phyloP scores from a whole-genome alignment of 2,329 filamentous ascomycete genomes.

The Aureobasidium melanogenum region DNA sequence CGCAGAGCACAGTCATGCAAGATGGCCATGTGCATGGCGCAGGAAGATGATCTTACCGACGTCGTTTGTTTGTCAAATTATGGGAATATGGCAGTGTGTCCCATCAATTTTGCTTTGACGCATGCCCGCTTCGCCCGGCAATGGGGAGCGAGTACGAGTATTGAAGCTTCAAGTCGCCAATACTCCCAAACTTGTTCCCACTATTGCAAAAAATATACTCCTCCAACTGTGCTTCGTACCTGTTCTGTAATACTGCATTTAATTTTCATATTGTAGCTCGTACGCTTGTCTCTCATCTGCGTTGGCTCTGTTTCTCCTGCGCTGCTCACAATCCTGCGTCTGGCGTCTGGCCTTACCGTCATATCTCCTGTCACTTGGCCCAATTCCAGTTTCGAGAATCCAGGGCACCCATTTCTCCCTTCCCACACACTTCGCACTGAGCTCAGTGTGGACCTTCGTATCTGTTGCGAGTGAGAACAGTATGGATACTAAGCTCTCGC shows the following conservation, averaged over 20 bases:
- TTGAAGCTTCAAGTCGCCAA: neutral
- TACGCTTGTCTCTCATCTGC: neutral
- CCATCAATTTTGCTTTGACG: neutral
- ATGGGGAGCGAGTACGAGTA: neutral
- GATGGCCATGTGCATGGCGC: neutral
- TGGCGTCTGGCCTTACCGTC: neutral
- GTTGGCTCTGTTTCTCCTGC: neutral
- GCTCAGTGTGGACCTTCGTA: neutral
- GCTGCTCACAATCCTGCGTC: neutral
- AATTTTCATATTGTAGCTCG: neutral
- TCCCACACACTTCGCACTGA: neutral
- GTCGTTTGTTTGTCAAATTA: neutral
- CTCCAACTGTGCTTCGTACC: neutral
- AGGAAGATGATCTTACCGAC: slow-evolving; percentile 1
- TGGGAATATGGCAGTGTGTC: slow-evolving; percentile 5
- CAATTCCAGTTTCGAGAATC: neutral
- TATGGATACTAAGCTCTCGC: neutral
- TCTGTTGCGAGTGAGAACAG: neutral
- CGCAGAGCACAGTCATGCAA: neutral
- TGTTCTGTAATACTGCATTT: neutral
- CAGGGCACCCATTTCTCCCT: neutral
- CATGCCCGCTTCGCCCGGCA: neutral
- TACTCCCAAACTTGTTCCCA: neutral
- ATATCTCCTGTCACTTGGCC: neutral
- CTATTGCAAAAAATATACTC: neutral